These are phyloP conservation scores for Rosa persica DNA, from an alignment of 306 rosid genomes.

Conservation along the genomic window DNA sequence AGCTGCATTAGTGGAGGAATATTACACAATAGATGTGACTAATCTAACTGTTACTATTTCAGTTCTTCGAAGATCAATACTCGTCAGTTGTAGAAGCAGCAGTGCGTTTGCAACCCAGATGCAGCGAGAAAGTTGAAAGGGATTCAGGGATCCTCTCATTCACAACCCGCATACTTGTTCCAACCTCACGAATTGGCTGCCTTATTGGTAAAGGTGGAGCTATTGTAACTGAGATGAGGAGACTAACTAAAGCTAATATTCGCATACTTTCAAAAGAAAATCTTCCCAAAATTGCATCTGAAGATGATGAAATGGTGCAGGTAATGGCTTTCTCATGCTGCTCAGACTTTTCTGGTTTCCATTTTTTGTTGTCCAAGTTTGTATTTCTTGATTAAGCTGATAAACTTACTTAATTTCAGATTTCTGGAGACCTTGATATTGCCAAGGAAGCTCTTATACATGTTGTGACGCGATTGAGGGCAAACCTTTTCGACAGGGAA, in stretches of 20 bases:
- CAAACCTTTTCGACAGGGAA: conserved; percentile 92
- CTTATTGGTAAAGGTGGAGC: conserved; percentile 98
- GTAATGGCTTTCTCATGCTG: conserved; percentile 37
- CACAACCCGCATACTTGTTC: conserved; percentile 89
- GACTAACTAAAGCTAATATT: conserved; percentile 86
- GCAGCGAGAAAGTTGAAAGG: conserved; percentile 93
- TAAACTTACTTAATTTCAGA: conserved; percentile 41
- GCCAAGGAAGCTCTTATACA: conserved; percentile 98
- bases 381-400: conserved; percentile 4
- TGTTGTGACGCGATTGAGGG: conserved; percentile 81
- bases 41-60: conserved; percentile 27
- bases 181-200: conserved; percentile 95
- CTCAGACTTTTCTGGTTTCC: not conserved
- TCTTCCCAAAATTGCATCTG: conserved; percentile 93
- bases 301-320: conserved; percentile 99
- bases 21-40: conserved; percentile 21
- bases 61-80: conserved; percentile 81
- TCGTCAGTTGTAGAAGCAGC: conserved; percentile 92
- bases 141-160: conserved; percentile 93
- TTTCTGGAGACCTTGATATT: conserved; percentile 90
- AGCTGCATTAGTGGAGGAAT: conserved; percentile 8
- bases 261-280: conserved; percentile 84
- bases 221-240: conserved; percentile 91
- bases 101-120: conserved; percentile 91
- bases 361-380: not conserved